Evolutionary conservation across 1,284 basidiomycete genomes (phyloP).

Genomic region (Erythrobasidium hasegawianum): DNA sequence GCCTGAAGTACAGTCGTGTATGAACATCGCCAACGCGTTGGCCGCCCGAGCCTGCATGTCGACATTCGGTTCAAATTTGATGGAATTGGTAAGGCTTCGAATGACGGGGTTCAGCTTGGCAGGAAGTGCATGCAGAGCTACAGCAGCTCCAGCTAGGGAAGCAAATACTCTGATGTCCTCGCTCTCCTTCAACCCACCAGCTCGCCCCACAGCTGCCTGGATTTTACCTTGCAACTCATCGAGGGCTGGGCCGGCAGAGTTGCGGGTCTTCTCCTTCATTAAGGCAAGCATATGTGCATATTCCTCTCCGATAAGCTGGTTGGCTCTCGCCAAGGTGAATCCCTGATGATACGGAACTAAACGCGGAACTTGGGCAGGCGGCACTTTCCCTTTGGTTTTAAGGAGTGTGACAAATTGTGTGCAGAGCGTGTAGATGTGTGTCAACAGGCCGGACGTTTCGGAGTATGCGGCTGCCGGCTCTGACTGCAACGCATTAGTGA

Average conservation of each 20-base stretch:
- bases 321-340: constrained; percentile 79
- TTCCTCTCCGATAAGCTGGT: constrained; percentile 64
- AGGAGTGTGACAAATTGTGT: constrained; percentile 75
- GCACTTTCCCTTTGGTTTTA: constrained; percentile 76
- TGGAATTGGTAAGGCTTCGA: constrained; percentile 94
- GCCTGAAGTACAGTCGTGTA: constrained; percentile 75
- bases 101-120: constrained; percentile 95
- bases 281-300: constrained; percentile 61
- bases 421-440: constrained; percentile 76
- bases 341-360: constrained; percentile 60
- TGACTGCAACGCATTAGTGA: constrained; percentile 51
- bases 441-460: constrained; percentile 81
- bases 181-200: constrained; percentile 74
- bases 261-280: constrained; percentile 70
- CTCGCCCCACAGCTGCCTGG: constrained; percentile 65
- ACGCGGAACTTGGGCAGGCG: constrained; percentile 70
- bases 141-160: constrained; percentile 82
- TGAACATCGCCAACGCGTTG: constrained; percentile 76
- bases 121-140: constrained; percentile 76
- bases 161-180: constrained; percentile 85
- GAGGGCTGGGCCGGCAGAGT: constrained; percentile 64
- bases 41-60: constrained; percentile 90
- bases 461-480: constrained; percentile 75
- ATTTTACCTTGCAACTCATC: constrained; percentile 73
- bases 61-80: constrained; percentile 90